Evolutionary conservation across 345 rosid species (phyloP), one percentile per base, ranked within the genome.

Genomic region (Noccaea caerulescens): DNA sequence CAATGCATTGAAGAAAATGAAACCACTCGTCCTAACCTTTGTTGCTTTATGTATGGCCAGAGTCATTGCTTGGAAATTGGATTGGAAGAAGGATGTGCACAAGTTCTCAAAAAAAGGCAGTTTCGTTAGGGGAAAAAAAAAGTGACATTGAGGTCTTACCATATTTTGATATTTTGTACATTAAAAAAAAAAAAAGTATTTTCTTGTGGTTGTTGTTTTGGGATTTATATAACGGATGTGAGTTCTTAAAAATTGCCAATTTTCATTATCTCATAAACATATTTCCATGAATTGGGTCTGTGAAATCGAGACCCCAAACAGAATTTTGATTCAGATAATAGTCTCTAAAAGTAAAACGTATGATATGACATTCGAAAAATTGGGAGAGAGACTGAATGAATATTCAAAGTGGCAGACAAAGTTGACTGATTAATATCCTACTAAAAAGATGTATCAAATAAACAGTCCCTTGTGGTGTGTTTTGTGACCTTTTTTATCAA

Each of bases 101-200:
- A 58, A 58, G 45, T 46, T 71, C 49, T 64, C 55, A 1, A 50
- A 46, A 39, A 30, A 27, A 23, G 32, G 58, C 54, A 23, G 72
- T 66, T 58, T 37, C 27, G 33, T 50, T 58, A 67, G 78, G 72
- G 47, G 11, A 23, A 65, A 32, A 11, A 18, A 60, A 51, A 44
- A 46, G 33, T 66, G 57, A 59, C 72, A 51, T 42, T 43, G 62
- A 67, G 58, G 41, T 59, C 52, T 67, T 59, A 44, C 72, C 54
- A 58, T 59, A 74, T 67, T 52, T 67, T 74, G 78, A 58, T 59
- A 74, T 67, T 52, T 67, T 74, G 78, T 74, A 74, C 72, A 74
- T 59, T 66, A 23, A 0, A 49, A 11, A 33, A n/a, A 33, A n/a
- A 13, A 12, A 2, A 0, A 25, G 44, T 42, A 11, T 13, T 23